A percentile compares a stretch with the other conserved stretches of the same genome.
phyloP scores from a whole-genome alignment of 106 monocot genomes.

The Dioscorea dumetorum region DNA sequence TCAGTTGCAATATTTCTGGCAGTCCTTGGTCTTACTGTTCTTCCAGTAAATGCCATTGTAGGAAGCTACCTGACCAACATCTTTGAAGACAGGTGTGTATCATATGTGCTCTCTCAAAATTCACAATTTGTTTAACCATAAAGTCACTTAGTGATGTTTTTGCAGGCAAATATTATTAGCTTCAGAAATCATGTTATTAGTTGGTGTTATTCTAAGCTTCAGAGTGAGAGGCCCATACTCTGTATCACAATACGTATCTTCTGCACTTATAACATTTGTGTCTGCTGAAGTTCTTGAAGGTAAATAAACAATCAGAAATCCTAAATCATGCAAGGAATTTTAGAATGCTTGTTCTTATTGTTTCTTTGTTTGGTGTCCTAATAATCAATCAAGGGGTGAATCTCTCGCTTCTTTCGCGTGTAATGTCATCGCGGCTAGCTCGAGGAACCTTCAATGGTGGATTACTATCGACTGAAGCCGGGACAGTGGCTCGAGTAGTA shows the following conservation, averaged over 20 bases:
- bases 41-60: slow-evolving; percentile 44
- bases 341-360: neutral
- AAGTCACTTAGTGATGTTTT: too few relatives aligned
- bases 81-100: slow-evolving; percentile 41
- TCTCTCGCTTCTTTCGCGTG: slow-evolving; percentile 73
- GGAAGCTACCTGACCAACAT: slow-evolving; percentile 41
- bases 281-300: slow-evolving; percentile 97
- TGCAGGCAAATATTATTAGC: slow-evolving; percentile 80
- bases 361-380: neutral
- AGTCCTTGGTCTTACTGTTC: slow-evolving; percentile 42
- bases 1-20: slow-evolving; percentile 38
- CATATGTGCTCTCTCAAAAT: too few relatives aligned
- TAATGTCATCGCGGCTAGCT: slow-evolving; percentile 90
- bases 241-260: slow-evolving; percentile 67
- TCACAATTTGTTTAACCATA: too few relatives aligned
- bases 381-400: slow-evolving; percentile 56
- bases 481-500: slow-evolving; percentile 78
- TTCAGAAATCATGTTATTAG: slow-evolving; percentile 64
- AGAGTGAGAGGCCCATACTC: slow-evolving; percentile 50
- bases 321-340: neutral
- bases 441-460: slow-evolving; percentile 93
- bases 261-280: slow-evolving; percentile 86
- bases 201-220: slow-evolving; percentile 85
- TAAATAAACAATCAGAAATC: slow-evolving; percentile 13
- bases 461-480: slow-evolving; percentile 81